These are phyloP conservation scores for Adansonia gregorii DNA, from an alignment of 441 rosid genomes.

Conservation along the genomic window DNA sequence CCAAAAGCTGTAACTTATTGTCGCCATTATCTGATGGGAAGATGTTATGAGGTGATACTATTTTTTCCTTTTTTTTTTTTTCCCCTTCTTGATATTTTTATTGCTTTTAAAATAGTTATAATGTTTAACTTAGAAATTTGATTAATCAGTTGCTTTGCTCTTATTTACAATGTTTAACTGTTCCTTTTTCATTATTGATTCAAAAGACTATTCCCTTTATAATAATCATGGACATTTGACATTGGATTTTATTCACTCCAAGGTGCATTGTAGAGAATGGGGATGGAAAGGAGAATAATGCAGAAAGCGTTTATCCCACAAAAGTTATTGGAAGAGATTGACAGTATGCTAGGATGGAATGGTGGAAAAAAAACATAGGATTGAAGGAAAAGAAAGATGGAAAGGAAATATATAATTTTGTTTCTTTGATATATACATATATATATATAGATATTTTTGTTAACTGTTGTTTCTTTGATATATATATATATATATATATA, in stretches of 20 bases:
- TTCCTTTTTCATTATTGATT: constrained; percentile 9
- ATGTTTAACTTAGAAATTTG: constrained; percentile 2
- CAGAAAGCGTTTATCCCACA: not conserved
- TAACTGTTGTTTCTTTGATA: not conserved
- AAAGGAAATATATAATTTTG: not conserved
- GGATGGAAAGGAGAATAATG: not conserved
- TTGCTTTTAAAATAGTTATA: not conserved
- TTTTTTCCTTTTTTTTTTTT: not conserved
- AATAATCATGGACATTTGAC: not conserved
- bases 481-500: not conserved
- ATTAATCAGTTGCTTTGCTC: constrained; percentile 2
- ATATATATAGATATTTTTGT: too few relatives aligned
- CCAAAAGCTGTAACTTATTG: constrained; percentile 61
- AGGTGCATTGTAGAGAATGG: constrained; percentile 1
- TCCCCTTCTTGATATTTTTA: not conserved
- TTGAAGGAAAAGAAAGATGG: not conserved
- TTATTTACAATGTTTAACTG: not conserved
- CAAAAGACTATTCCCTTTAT: not conserved
- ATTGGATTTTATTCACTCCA: not conserved
- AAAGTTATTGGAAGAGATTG: not conserved
- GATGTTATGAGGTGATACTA: constrained; percentile 70
- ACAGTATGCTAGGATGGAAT: not conserved
- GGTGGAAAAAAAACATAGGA: not conserved
- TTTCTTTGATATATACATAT: not conserved
- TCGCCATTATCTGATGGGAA: constrained; percentile 74